Percentiles rank a stretch among this genome's conserved stretches.
Conservation (phyloP, 179 eudicot genomes). For the Silene vulgaris region DNA sequence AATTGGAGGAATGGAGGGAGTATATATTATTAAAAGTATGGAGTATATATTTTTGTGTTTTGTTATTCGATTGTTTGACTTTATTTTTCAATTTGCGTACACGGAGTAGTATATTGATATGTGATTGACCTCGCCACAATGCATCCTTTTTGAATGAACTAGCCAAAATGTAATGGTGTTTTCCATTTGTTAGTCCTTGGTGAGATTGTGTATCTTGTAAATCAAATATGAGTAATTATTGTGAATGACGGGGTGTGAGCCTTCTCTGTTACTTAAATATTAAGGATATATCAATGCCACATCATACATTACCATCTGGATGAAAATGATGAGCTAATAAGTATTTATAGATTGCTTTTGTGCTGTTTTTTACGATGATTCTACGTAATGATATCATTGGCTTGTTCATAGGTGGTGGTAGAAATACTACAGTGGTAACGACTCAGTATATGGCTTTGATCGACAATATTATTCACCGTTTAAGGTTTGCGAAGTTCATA, state of each 20-base stretch:
- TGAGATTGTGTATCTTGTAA: not conserved
- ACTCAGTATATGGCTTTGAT: constrained; percentile 83
- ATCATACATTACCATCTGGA: not conserved
- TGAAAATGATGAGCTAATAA: not conserved
- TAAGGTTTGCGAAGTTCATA: constrained; percentile 83
- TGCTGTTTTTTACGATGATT: not conserved
- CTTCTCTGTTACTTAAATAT: not conserved
- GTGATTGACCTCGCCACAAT: not conserved
- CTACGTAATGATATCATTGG: not conserved
- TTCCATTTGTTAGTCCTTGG: not conserved
- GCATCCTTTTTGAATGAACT: not conserved
- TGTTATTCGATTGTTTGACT: not conserved
- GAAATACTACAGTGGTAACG: constrained; percentile 38
- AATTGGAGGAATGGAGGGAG: too few species aligned
- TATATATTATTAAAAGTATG: too few species aligned
- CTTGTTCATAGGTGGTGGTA: constrained; percentile 47
- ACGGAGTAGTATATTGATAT: not conserved
- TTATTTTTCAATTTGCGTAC: not conserved
- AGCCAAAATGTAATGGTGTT: not conserved
- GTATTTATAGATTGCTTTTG: not conserved
- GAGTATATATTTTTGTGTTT: too few species aligned
- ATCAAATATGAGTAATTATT: not conserved
- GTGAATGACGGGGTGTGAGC: too few species aligned
- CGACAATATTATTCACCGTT: constrained; percentile 64
- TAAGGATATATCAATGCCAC: not conserved